These are phyloP conservation scores for Aspergillus carbonarius DNA, from an alignment of 2,329 filamentous ascomycete species.

Conservation along the genomic window DNA sequence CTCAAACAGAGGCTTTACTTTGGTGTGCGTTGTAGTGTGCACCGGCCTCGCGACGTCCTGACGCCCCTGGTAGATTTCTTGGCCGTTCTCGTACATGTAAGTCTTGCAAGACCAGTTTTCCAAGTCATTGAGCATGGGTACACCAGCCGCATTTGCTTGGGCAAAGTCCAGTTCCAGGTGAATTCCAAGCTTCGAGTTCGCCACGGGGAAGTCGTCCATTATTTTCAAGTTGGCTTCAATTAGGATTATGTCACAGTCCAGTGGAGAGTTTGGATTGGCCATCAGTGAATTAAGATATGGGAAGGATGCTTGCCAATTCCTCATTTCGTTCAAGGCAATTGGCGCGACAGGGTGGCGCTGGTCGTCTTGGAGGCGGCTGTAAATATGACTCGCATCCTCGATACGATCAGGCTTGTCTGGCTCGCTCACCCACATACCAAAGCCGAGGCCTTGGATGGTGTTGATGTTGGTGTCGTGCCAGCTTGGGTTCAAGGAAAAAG, in stretches of 20 bases:
- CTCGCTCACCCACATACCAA: constrained; percentile 49
- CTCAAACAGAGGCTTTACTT: constrained; percentile 45
- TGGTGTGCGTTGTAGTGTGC: constrained; percentile 39
- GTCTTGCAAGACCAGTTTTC: constrained; percentile 47
- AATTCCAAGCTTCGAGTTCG: constrained; percentile 43
- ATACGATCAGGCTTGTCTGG: constrained; percentile 36
- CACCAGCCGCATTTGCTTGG: constrained; percentile 33
- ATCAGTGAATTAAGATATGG: constrained; percentile 40
- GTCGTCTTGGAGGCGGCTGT: constrained; percentile 44
- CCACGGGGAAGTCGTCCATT: constrained; percentile 45
- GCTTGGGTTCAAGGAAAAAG: constrained; percentile 35
- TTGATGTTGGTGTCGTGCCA: constrained; percentile 31
- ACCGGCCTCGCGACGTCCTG: constrained; percentile 36
- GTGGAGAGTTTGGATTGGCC: constrained; percentile 31
- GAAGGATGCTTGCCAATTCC: constrained; percentile 43
- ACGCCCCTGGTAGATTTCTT: constrained; percentile 30
- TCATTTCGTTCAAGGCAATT: constrained; percentile 40
- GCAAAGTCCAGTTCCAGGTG: constrained; percentile 44
- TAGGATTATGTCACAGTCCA: constrained; percentile 45
- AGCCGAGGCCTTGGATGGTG: constrained; percentile 38
- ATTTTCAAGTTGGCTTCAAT: constrained; percentile 45
- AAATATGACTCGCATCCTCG: constrained; percentile 45
- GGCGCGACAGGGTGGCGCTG: constrained; percentile 35
- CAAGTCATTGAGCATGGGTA: constrained; percentile 35
- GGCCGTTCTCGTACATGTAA: constrained; percentile 42